These are phyloP conservation scores for Fusarium oligoseptatum DNA, from an alignment of 2,329 filamentous ascomycete genomes.

Conservation along the genomic window DNA sequence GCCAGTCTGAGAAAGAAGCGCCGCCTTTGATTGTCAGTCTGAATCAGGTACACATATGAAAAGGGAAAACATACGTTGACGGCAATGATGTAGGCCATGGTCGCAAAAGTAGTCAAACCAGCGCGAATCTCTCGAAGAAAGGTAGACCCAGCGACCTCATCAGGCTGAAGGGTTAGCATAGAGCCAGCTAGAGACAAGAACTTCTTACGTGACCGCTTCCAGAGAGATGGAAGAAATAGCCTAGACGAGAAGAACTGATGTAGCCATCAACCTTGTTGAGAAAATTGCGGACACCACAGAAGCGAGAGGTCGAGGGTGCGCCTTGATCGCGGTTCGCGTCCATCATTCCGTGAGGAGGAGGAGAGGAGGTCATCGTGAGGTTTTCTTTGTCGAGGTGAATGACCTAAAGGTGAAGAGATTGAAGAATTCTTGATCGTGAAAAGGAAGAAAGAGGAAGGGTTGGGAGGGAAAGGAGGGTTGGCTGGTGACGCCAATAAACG, in stretches of 20 bases:
- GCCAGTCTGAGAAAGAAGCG: slow-evolving; percentile 80
- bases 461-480: slow-evolving; percentile 10
- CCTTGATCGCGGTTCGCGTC: slow-evolving; percentile 3
- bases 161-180: slow-evolving; percentile 60
- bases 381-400: not conserved
- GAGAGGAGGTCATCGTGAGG: slow-evolving; percentile 27
- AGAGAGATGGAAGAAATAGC: slow-evolving; percentile 74
- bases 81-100: slow-evolving; percentile 89
- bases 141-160: slow-evolving; percentile 75
- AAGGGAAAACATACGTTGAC: slow-evolving; percentile 63
- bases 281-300: slow-evolving; percentile 53
- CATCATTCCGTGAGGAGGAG: slow-evolving; percentile 26
- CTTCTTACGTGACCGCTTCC: slow-evolving; percentile 75
- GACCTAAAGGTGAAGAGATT: not conserved
- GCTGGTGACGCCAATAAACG: slow-evolving; percentile 25
- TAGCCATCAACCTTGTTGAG: slow-evolving; percentile 53
- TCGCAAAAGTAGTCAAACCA: slow-evolving; percentile 83
- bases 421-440: not conserved
- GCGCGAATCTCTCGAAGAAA: slow-evolving; percentile 85
- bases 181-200: too few relatives aligned
- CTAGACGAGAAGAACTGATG: slow-evolving; percentile 62
- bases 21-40: slow-evolving; percentile 63
- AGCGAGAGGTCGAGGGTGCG: slow-evolving; percentile 31
- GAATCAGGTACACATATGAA: not conserved
- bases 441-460: not conserved